Percentiles rank a stretch among this genome's conserved stretches.
Evolutionary conservation across 768 basidiomycete species (phyloP).

Genomic region (Boletus reticuloceps): DNA sequence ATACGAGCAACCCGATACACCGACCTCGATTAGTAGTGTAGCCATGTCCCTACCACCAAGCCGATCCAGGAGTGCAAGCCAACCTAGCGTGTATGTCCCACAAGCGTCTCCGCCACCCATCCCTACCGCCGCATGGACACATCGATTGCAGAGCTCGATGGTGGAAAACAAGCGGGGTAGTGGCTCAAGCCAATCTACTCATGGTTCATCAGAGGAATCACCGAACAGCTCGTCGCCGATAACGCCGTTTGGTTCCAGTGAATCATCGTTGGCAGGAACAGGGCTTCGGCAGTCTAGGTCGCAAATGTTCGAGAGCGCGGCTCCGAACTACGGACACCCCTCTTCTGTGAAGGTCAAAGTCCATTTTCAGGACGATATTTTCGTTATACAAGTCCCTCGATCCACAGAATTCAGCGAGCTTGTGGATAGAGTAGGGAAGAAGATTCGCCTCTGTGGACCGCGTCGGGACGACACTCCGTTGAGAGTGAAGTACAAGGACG

Average conservation of each 20-base stretch:
- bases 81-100: conserved; percentile 68
- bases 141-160: conserved; percentile 40
- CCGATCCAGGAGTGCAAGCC: conserved; percentile 77
- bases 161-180: conserved; percentile 70
- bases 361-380: conserved; percentile 92
- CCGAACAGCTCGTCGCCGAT: conserved; percentile 84
- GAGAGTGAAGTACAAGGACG: conserved; percentile 86
- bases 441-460: conserved; percentile 89
- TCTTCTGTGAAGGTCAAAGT: conserved; percentile 87
- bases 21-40: conserved; percentile 30
- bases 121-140: conserved; percentile 49
- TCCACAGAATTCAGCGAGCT: conserved; percentile 78
- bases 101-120: conserved; percentile 51
- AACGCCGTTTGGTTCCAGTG: conserved; percentile 88
- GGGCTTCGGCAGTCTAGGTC: conserved; percentile 54
- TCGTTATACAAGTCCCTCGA: conserved; percentile 86
- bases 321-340: conserved; percentile 28
- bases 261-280: conserved; percentile 66
- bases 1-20: conserved; percentile 47
- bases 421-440: conserved; percentile 86
- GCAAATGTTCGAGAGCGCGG: conserved; percentile 48
- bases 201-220: conserved; percentile 78
- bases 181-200: conserved; percentile 79
- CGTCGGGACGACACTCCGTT: conserved; percentile 76
- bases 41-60: conserved; percentile 35